Evolutionary conservation across 306 rosid genomes (phyloP), one percentile per base, ranked within the genome.

Genomic region (Fragaria vesca): DNA sequence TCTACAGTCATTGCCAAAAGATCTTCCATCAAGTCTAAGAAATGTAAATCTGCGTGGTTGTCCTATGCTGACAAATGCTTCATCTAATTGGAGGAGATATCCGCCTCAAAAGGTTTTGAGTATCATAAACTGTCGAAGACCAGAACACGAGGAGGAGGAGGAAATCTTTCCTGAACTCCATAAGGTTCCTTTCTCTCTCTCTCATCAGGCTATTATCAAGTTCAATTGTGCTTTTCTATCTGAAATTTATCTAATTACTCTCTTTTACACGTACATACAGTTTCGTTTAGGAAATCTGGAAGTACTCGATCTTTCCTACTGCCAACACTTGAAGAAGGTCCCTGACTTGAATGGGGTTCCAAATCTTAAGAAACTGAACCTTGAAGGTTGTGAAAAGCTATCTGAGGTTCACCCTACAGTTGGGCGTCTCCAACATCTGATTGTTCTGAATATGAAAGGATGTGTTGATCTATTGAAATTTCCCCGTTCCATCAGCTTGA

Each of bases 1-100:
- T 34, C 81, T 77, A 38, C 55, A 3, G 60, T 69, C 54, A 2
- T 51, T 71, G 69, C 82, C 72, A 28, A 71, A 61, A 57, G 34
- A 68, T 7, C 61, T 68, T 42, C 61, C 71, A 4, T 12, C 28
- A 0, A 36, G 11, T 13, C 43, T 67, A 17, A 43, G 26, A 55
- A 20, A 52, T 1, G 61, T 73, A 11, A n/a, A 73, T 66, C 36
- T 40, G 18, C 43, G 69, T 7, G 10, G 2, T 16, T 63, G 43
- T 30, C 21, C 45, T 15, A 30, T 63, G 69, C 69, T 63, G 43
- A 63, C 69, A 30, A 5, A 13, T 12, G 28, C 20, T 34, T 32
- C 21, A 15, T 5, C 17, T 30, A 16, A 20, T 6, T 13, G 68
- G 68, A 62, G 10, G n/a, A 30, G 20, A 62, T 30, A 2, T 18